Evolutionary conservation across 495 filamentous ascomycete genomes (phyloP), one percentile per base, ranked within the genome.

Genomic region (Clavariopsis aquatica): DNA sequence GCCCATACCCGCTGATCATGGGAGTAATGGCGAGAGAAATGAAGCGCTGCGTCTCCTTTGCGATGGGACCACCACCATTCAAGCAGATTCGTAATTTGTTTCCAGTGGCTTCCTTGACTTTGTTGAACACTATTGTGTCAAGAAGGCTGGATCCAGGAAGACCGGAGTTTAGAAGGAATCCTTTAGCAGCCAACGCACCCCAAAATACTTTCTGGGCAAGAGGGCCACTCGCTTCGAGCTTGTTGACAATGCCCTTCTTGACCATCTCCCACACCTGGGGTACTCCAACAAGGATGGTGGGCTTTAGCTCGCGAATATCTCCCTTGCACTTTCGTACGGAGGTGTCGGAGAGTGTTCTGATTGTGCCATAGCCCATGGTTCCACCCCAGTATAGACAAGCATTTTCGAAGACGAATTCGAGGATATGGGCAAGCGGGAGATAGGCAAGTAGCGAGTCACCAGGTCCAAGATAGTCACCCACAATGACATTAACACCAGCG

Each of bases 351-450:
- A 98, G 80, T 0, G 94, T 98, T 72, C 89, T 90, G 8, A 92
- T 89, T 75, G 92, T 96, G 70, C 94, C 94, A 76, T 98, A 98
- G 46, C 94, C 94, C 92, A 98, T 97, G 45, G 89, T 92, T 41
- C 90, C 87, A 68, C 94, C 94, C 94, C 94, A 98, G 79, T 88
- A 94, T 61, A 98, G 73, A 65, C 86, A 88, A 13, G 92, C 84
- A 72, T 94, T 96, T 78, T 98, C 94, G 74, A 98, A 98, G 69
- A 98, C 92, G 76, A 92, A 96, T 76, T 98, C 94, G 57, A 98
- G 84, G 72, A 98, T 98, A 73, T 98, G 94, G 1, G 94, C 92
- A 49, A 93, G 84, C 15, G 94, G 94, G 17, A 98, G 85, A 75
- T 96, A 98, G 31, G 95, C 92, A 64, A 98, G 82, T 46, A 98